These are phyloP conservation scores for Suhomyces bribrorum DNA, from an alignment of 1,139 yeast species.

Conservation along the genomic window DNA sequence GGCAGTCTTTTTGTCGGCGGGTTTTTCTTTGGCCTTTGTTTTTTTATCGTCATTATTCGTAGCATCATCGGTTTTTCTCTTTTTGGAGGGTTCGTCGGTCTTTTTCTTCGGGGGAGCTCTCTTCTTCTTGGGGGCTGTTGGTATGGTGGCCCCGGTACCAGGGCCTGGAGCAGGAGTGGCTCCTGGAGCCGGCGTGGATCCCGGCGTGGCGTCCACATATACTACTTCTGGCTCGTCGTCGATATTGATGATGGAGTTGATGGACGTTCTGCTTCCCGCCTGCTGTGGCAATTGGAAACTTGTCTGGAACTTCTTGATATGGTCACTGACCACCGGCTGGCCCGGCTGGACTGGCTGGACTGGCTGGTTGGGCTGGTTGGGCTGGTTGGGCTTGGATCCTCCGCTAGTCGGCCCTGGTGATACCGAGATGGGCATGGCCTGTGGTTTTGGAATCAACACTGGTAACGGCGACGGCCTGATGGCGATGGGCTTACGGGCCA, in stretches of 20 bases:
- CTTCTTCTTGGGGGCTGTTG: conserved; percentile 15
- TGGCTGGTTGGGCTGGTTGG: background rate
- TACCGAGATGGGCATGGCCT: conserved; percentile 1
- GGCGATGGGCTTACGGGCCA: conserved; percentile 12
- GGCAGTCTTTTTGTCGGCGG: conserved; percentile 13
- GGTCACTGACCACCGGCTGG: conserved; percentile 20
- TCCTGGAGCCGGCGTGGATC: conserved; percentile 4
- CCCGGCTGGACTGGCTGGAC: background rate
- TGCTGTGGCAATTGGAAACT: conserved; percentile 20
- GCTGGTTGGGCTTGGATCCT: background rate
- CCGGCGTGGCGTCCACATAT: conserved; percentile 1
- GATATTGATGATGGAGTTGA: conserved; percentile 38
- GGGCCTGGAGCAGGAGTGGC: conserved; percentile 4
- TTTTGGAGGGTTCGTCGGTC: conserved; percentile 17
- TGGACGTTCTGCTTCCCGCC: conserved; percentile 32
- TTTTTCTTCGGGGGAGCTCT: conserved; percentile 18
- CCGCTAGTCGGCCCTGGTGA: conserved; percentile 11
- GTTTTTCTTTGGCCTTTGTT: conserved; percentile 12
- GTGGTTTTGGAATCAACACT: conserved; percentile 15
- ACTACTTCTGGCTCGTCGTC: conserved; percentile 28
- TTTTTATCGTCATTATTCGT: conserved; percentile 8
- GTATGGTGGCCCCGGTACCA: conserved; percentile 2
- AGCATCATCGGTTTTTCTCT: conserved; percentile 19
- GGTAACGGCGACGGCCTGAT: conserved; percentile 15
- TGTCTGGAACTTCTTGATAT: conserved; percentile 36